A percentile compares a stretch with the other conserved stretches of the same genome.
Evolutionary conservation across 2,329 filamentous ascomycete genomes (phyloP).

Genomic region (Arthrobotrys megalospora): DNA sequence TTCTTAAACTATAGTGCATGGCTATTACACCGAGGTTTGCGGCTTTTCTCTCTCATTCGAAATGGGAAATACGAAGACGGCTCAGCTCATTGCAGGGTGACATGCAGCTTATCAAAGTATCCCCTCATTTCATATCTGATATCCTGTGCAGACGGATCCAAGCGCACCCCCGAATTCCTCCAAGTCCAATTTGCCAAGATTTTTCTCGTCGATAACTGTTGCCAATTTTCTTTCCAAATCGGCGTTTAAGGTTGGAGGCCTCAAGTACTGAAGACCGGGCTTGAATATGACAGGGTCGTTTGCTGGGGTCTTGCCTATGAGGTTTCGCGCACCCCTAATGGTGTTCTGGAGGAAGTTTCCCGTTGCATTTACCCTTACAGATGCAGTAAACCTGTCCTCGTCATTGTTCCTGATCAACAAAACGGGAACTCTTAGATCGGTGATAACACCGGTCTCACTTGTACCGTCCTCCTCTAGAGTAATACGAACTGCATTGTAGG

Average conservation of each 20-base stretch:
- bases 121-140: no score
- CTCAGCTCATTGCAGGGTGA: no score
- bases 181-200: neutral
- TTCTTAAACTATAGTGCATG: no score
- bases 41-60: no score
- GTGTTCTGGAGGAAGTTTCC: neutral
- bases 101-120: no score
- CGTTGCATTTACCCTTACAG: neutral
- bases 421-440: neutral
- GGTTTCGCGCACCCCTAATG: neutral
- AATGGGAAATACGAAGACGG: no score
- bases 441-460: neutral
- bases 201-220: neutral
- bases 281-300: conserved; percentile 22
- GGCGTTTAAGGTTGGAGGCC: neutral
- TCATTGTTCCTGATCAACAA: conserved; percentile 1
- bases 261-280: conserved; percentile 1
- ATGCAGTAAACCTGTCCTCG: conserved; percentile 3
- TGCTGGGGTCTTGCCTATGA: neutral
- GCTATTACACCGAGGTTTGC: no score
- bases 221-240: neutral
- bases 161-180: neutral
- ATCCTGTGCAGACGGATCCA: neutral
- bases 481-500: neutral
- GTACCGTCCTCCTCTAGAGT: neutral